Evolutionary conservation across 805 yeast species (phyloP), one percentile per base, ranked within the genome.

Genomic region (Candida railenensis): DNA sequence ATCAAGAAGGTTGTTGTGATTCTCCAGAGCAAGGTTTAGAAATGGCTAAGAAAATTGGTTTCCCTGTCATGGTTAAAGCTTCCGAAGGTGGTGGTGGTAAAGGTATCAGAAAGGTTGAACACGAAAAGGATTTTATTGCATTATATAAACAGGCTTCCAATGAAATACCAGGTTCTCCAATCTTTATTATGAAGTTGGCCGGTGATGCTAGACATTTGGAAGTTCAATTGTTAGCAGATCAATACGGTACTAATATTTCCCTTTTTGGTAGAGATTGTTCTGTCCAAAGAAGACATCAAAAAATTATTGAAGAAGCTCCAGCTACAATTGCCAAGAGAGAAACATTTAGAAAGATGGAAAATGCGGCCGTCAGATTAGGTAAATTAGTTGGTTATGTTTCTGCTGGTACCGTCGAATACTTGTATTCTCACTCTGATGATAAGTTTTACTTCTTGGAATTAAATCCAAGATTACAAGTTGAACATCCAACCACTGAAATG

Each of bases 11-110:
- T 56, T 92, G 97, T 71, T 88, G 90, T 62, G 69, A 74, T 4
- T 76, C 83, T 36, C 90, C 98, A 42, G 94, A 85, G 59, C 96
- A 92, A 59, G 99, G 98, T 53, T 77, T 94, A 47, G 77, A 56
- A 38, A 88, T 87, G 65, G 99, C 99, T 49, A 81, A 77, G 58
- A 66, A 78, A 60, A 91, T 94, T 60, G 99, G 99, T 1, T 90
- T 94, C 76, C 99, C 99, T 28, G 96, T 94, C 45, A 94, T 94
- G 99, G 84, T 94, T 64, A 94, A 94, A 71, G 99, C 99, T 42
- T 90, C 97, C 48, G 99, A 94, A 82, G 99, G 99, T 77, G 99
- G 99, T 71, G 99, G 99, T 74, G 99, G 99, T 77, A 94, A 94
- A 74, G 99, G 99, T 81, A 94, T 94, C 68, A 86, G 99, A 76